Base-by-base conservation (phyloP, 495 filamentous ascomycete genomes). In the Penicillium atrosanguineum region DNA sequence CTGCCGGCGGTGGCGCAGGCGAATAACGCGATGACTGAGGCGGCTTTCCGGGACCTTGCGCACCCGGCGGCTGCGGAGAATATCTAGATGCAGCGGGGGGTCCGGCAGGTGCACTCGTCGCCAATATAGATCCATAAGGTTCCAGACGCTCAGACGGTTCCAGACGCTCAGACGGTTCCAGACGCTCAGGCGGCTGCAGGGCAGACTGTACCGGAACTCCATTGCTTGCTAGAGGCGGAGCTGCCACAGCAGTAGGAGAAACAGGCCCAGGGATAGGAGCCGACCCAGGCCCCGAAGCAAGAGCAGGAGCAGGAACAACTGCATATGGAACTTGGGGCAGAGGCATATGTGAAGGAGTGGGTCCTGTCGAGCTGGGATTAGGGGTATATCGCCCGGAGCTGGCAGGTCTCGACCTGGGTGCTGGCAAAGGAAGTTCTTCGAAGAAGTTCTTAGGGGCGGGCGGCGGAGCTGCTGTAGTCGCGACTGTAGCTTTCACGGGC, bases 401-500 rank as follows among this genome's bases (percentile, higher is more conserved):
- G 6, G 68, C 56, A 52, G 71, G 71, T 19, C 76, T 61, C 60
- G 76, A 79, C 21, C 79, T 80, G 41, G 85, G 79, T 57, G 52
- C 81, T 61, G 36, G 79, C 64, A 52, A 85, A 8, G 94, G 94
- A 48, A 97, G 77, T 36, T 98, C 94, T 65, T 95, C 93, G 89
- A 92, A 97, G 67, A 97, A 97, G 46, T 83, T 84, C 50, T 77
- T 76, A 4, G 67, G 48, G 12, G 59, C 54, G 18, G 60, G 51
- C 8, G 52, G 51, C 7, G 69, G 59, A 14, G 59, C 11, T 7
- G 54, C 44, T 64, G 70, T 42, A 76, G 69, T 29, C 14, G 31
- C 31, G 62, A 57, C 52, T 64, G 74, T 55, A 38, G 61, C 18
- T 43, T 52, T 31, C 45, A 61, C 39, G 61, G 61, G 23, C 1